These are phyloP conservation scores for Aspergillus sojae DNA, from an alignment of 2,329 filamentous ascomycete species.

Conservation along the genomic window DNA sequence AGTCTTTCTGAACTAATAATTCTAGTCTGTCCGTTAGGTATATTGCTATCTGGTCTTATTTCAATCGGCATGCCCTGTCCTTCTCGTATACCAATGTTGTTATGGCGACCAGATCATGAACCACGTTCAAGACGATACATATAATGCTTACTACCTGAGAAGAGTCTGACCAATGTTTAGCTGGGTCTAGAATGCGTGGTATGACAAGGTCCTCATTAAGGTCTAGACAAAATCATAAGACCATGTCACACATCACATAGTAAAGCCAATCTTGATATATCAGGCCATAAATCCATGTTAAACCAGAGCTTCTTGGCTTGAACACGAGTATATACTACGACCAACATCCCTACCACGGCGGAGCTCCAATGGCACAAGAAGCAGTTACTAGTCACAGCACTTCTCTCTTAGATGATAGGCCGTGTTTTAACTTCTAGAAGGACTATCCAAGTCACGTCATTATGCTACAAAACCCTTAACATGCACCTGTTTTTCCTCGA, in stretches of 20 bases:
- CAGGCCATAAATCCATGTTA: neutral
- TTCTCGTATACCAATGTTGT: neutral
- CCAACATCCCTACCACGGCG: neutral
- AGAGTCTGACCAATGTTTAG: neutral
- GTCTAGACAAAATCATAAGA: neutral
- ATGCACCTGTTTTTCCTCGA: too few relatives aligned
- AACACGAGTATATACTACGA: neutral
- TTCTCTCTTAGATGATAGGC: too few relatives aligned
- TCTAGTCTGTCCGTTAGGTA: too few relatives aligned
- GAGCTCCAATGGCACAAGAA: neutral
- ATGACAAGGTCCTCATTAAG: neutral
- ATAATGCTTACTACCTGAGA: too few relatives aligned
- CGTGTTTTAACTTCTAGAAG: too few relatives aligned
- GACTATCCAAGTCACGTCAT: neutral
- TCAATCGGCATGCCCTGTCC: neutral
- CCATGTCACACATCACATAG: neutral
- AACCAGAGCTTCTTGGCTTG: neutral
- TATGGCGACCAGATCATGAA: neutral
- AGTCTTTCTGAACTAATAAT: too few relatives aligned
- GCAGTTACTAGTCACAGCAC: too few relatives aligned
- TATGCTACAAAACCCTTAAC: neutral
- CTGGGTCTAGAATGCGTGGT: neutral
- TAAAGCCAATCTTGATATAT: neutral
- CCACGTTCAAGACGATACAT: neutral
- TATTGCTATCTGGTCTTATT: neutral